Evolutionary conservation across 2,329 filamentous ascomycete species (phyloP), one percentile per base, ranked within the genome.

Genomic region (Podosphaera fusca): DNA sequence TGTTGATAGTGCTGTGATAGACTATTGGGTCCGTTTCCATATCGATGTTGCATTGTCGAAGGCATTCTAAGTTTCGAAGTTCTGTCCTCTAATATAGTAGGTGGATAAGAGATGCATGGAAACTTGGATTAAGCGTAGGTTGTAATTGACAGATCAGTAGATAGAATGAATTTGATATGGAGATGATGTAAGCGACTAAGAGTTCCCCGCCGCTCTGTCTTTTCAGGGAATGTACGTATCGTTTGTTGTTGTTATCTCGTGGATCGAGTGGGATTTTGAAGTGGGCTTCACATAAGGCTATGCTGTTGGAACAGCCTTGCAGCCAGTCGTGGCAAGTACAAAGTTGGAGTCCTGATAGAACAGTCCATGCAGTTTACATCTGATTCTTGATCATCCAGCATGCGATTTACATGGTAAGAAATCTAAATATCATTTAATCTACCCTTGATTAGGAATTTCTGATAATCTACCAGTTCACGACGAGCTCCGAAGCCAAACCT

Each of bases 401-500:
- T 68, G 66, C 64, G 61, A 61, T 58, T 61, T 55, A 66, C 66
- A 61, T 62, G 59, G 66, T 67, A 60, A 42, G 62, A 59, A 8
- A 30, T 33, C 56, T 56, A 60, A 59, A 61, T 59, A 54, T 29
- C 21, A 5, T 36, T 40, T 14, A 45, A 9, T 38, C n/a, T 7
- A 7, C n/a, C 6, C n/a, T 21, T 5, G 3, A 49, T n/a, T n/a
- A n/a, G 9, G 8, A 21, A 49, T 49, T 21, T 49, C 50, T 35
- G 30, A 35, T 34, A 8, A 35, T 34, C 6, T n/a, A 35, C 35
- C 56, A 68, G 66, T 60, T 59, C 67, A 57, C 60, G 67, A 61
- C 70, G 71, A 63, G 63, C 64, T 56, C 60, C 63, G 56, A 60
- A 62, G 74, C 76, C 79, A 68, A 88, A 87, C 77, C 80, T 94